phyloP scores from a whole-genome alignment of 441 rosid genomes.

The Hura crepitans region DNA sequence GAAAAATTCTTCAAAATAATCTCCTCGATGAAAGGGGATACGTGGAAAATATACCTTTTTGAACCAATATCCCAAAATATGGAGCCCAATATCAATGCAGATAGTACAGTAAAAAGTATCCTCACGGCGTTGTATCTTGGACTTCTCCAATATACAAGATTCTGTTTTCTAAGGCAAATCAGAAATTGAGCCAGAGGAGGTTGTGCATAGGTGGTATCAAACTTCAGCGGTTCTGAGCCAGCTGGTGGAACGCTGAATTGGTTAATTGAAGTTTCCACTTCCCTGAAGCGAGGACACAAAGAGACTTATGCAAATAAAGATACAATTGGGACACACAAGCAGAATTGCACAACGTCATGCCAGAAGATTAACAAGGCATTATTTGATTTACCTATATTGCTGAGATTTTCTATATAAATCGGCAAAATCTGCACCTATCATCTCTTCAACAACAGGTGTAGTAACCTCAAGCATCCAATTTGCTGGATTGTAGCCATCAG shows the following conservation, averaged over 20 bases:
- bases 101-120: conserved; percentile 47
- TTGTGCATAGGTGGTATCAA: conserved; percentile 57
- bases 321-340: conserved; percentile 5
- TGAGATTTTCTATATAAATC: conserved; percentile 54
- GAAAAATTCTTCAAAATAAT: neutral
- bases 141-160: conserved; percentile 93
- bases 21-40: neutral
- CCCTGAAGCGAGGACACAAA: conserved; percentile 37
- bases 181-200: conserved; percentile 48
- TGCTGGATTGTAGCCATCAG: conserved; percentile 67
- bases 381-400: conserved; percentile 43
- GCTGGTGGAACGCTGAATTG: conserved; percentile 55
- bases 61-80: conserved; percentile 78
- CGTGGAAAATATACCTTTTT: conserved; percentile 38
- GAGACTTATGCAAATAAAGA: neutral
- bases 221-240: conserved; percentile 58
- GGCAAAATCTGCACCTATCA: conserved; percentile 55
- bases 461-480: conserved; percentile 92
- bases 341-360: neutral
- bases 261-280: conserved; percentile 58
- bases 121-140: conserved; percentile 79
- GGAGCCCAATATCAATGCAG: conserved; percentile 76
- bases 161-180: conserved; percentile 73
- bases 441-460: conserved; percentile 42
- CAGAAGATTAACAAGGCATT: neutral